These are phyloP conservation scores for Cercophora newfieldiana DNA, from an alignment of 495 filamentous ascomycete genomes.

Conservation along the genomic window DNA sequence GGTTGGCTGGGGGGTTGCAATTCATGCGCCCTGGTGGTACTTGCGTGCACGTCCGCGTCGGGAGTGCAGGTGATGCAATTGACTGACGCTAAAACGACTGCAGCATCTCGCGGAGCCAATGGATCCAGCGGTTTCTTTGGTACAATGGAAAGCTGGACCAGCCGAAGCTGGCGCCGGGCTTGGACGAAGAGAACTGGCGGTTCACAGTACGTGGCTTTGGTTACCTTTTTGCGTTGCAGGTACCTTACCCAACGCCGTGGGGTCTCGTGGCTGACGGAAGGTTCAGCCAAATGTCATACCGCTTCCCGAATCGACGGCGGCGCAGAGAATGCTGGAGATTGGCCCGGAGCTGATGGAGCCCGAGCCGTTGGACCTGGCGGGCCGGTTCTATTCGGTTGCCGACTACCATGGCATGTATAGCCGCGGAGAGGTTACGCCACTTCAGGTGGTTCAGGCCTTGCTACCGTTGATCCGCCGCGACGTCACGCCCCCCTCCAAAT, in stretches of 20 bases:
- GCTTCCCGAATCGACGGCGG: constrained; percentile 35
- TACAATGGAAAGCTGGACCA: not conserved
- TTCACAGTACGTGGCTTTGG: not conserved
- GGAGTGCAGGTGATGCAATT: not conserved
- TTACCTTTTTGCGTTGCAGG: constrained; percentile 37
- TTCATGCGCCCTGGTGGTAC: not conserved
- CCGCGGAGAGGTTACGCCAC: constrained; percentile 67
- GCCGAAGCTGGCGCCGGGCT: not conserved
- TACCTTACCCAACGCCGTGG: constrained; percentile 59
- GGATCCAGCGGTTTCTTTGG: constrained; percentile 1
- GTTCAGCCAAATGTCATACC: constrained; percentile 76
- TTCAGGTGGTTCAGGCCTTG: constrained; percentile 66
- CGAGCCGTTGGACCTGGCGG: constrained; percentile 38
- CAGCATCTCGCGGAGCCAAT: not conserved
- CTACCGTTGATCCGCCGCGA: constrained; percentile 68
- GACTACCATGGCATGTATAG: constrained; percentile 77
- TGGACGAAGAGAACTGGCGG: not conserved
- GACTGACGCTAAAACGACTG: not conserved
- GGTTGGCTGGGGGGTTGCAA: too few relatives aligned
- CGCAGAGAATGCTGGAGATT: constrained; percentile 32
- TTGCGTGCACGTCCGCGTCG: not conserved
- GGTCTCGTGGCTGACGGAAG: constrained; percentile 5
- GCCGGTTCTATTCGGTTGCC: constrained; percentile 65
- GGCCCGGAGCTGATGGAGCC: constrained; percentile 37
- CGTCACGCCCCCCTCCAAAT: constrained; percentile 50